Evolutionary conservation across 768 basidiomycete genomes (phyloP).

Genomic region (Kwoniella pini): DNA sequence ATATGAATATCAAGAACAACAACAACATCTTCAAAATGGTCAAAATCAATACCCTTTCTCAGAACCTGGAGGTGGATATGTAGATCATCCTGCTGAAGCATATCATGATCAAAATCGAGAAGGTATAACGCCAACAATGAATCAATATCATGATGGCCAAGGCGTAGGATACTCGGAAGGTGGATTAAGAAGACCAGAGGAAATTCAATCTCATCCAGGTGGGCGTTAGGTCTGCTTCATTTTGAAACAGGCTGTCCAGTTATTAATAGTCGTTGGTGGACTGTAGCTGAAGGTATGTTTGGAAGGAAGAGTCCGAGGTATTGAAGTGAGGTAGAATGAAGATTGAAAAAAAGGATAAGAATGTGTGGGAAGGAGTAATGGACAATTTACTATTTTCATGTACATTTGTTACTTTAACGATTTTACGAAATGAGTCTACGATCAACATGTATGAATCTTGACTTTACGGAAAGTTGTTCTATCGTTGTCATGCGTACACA

Average conservation of each 20-base stretch:
- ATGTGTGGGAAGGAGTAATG: neutral
- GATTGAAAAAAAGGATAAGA: neutral
- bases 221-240: slow-evolving; percentile 5
- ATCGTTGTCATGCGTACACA: too few relatives aligned
- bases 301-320: slow-evolving; percentile 36
- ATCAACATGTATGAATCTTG: slow-evolving; percentile 3
- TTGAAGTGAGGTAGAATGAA: neutral
- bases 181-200: slow-evolving; percentile 33
- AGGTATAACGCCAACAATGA: slow-evolving; percentile 33
- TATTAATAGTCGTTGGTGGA: neutral
- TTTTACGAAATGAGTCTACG: neutral
- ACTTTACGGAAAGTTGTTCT: neutral
- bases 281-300: slow-evolving; percentile 42
- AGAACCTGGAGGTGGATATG: slow-evolving; percentile 30
- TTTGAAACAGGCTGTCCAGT: neutral
- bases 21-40: neutral
- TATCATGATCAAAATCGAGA: slow-evolving; percentile 18
- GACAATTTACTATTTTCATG: neutral
- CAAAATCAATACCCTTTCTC: slow-evolving; percentile 23
- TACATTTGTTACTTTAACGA: neutral
- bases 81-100: slow-evolving; percentile 33
- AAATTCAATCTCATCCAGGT: slow-evolving; percentile 41
- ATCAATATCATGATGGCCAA: slow-evolving; percentile 25
- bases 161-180: slow-evolving; percentile 20
- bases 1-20: slow-evolving; percentile 9